These are phyloP conservation scores for Pseudoneurospora amorphoporcata DNA, from an alignment of 495 filamentous ascomycete genomes.

Conservation along the genomic window DNA sequence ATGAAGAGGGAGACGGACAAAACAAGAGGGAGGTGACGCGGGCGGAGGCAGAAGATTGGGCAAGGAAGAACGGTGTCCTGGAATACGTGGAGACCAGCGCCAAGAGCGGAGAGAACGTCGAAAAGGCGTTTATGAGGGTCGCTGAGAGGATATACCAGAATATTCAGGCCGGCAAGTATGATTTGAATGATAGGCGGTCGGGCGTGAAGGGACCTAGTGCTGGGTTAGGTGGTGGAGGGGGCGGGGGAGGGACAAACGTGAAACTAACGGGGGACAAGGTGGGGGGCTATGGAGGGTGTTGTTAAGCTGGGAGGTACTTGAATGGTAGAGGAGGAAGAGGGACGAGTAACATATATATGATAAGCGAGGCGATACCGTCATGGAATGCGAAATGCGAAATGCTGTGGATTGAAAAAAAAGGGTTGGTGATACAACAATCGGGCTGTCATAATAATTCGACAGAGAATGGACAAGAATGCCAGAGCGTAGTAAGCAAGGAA, in stretches of 20 bases:
- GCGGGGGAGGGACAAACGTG: constrained; percentile 43
- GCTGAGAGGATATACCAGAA: constrained; percentile 91
- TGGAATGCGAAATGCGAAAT: not conserved
- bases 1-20: constrained; percentile 21
- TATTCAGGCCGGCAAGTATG: constrained; percentile 86
- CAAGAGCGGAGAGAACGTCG: constrained; percentile 87
- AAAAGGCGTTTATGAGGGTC: constrained; percentile 83
- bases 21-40: constrained; percentile 68
- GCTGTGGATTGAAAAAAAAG: not conserved
- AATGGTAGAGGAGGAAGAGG: not conserved
- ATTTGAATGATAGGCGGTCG: constrained; percentile 83
- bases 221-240: not conserved
- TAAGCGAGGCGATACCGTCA: not conserved
- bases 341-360: not conserved
- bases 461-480: not conserved
- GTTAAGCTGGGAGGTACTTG: not conserved
- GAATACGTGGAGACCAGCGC: constrained; percentile 93
- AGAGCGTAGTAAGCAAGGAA: not conserved
- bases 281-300: constrained; percentile 21
- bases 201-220: constrained; percentile 64
- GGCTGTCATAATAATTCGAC: not conserved
- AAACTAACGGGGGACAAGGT: constrained; percentile 27
- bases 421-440: not conserved
- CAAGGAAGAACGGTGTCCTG: constrained; percentile 65
- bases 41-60: constrained; percentile 83